Percentiles rank a stretch among this genome's conserved stretches.
phyloP scores from a whole-genome alignment of 164 flowering plant genomes.

The Sextonia rubra region DNA sequence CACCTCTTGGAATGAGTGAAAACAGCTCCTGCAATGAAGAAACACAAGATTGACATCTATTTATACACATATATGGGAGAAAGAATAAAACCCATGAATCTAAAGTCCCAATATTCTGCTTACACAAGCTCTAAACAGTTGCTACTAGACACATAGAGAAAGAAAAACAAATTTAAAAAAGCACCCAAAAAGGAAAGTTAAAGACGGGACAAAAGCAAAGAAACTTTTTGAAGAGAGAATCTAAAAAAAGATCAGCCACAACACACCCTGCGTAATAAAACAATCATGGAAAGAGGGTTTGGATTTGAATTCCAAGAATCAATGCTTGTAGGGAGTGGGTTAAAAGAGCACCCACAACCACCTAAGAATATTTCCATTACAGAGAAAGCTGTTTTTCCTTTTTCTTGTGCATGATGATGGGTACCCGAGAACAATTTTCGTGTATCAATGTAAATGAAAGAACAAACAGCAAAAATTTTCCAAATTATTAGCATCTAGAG shows the following conservation, averaged over 20 bases:
- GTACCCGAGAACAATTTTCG: not conserved
- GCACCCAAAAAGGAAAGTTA: conserved; percentile 37
- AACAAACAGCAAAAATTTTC: not conserved
- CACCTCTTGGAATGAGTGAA: conserved; percentile 21
- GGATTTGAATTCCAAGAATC: conserved; percentile 19
- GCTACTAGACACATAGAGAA: conserved; percentile 30
- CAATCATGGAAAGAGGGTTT: not conserved
- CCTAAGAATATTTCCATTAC: conserved; percentile 61
- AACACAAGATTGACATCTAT: conserved; percentile 39
- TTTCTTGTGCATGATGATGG: not conserved
- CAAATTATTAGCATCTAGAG: not conserved
- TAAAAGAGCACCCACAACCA: conserved; percentile 20
- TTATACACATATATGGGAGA: conserved; percentile 46
- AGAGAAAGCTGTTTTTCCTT: conserved; percentile 15
- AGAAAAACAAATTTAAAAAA: conserved; percentile 55
- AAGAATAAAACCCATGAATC: conserved; percentile 46
- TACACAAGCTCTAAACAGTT: conserved; percentile 45
- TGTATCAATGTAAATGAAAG: not conserved
- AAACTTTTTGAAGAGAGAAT: conserved; percentile 47
- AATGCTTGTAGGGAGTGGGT: conserved; percentile 21
- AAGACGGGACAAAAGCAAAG: conserved; percentile 45
- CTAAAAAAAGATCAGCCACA: conserved; percentile 28
- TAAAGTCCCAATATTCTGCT: conserved; percentile 27
- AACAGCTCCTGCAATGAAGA: conserved; percentile 45
- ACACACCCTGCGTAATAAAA: conserved; percentile 38